Evolutionary conservation across 2,329 filamentous ascomycete species (phyloP).

Genomic region (Arachnomyces sp.): DNA sequence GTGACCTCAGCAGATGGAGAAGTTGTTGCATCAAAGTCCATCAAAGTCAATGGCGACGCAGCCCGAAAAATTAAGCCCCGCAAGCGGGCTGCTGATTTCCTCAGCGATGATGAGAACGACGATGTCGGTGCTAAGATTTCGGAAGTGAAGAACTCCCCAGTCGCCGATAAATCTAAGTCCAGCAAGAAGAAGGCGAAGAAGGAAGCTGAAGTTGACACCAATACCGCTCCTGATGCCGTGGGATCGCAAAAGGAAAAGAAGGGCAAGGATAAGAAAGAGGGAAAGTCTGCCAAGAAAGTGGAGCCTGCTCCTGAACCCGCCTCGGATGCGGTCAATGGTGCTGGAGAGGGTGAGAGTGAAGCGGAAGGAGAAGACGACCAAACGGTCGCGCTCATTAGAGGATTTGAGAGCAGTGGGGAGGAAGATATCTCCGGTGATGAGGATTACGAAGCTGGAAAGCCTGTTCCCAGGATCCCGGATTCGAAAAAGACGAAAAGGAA

Average conservation of each 20-base stretch:
- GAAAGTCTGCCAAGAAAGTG: constrained; percentile 12
- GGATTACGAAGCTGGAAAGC: constrained; percentile 37
- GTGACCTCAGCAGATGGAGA: constrained; percentile 13
- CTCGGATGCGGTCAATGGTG: constrained; percentile 19
- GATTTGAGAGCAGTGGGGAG: constrained; percentile 48
- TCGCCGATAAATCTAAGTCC: constrained; percentile 18
- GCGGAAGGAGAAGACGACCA: constrained; percentile 41
- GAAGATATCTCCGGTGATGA: constrained; percentile 39
- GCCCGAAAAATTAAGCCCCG: constrained; percentile 34
- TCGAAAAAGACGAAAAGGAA: constrained; percentile 42
- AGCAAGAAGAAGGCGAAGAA: constrained; percentile 44
- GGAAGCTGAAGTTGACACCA: constrained; percentile 33
- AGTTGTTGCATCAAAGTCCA: constrained; percentile 13
- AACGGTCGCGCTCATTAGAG: constrained; percentile 45
- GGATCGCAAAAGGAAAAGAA: constrained; percentile 21
- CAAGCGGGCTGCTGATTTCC: constrained; percentile 41
- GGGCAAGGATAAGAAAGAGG: constrained; percentile 14
- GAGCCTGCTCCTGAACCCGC: constrained; percentile 28
- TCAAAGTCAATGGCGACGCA: constrained; percentile 27
- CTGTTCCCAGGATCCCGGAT: constrained; percentile 36
- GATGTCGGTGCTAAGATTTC: constrained; percentile 17
- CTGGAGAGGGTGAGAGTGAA: constrained; percentile 21
- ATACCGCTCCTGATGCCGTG: constrained; percentile 14
- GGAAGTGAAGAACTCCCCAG: constrained; percentile 10
- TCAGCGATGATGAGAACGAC: constrained; percentile 34